phyloP scores from a whole-genome alignment of 208 protist species.

The Endotrypanum monterogeii region DNA sequence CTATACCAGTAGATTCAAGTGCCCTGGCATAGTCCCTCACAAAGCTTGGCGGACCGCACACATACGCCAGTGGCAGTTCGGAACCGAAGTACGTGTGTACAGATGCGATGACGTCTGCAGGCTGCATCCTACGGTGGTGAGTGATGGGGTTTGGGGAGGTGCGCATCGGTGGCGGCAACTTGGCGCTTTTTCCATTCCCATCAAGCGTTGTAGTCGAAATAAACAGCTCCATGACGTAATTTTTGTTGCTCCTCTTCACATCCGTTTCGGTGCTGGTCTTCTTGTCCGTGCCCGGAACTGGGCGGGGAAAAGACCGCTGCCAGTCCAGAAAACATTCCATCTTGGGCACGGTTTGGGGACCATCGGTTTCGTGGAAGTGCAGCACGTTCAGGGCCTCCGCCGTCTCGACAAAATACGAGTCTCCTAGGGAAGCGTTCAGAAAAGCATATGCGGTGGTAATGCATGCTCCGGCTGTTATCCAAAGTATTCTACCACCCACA shows the following conservation, averaged over 20 bases:
- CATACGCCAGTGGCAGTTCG: slow-evolving; percentile 54
- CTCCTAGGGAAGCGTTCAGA: slow-evolving; percentile 42
- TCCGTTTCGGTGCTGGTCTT: neutral
- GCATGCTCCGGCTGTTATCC: slow-evolving; percentile 78
- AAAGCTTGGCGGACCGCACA: slow-evolving; percentile 72
- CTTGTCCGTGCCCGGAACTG: neutral
- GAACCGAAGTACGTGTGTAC: slow-evolving; percentile 39
- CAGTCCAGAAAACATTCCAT: slow-evolving; percentile 47
- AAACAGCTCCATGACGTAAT: slow-evolving; percentile 33
- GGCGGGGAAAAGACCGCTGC: slow-evolving; percentile 26
- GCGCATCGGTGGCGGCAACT: neutral
- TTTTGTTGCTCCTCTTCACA: slow-evolving; percentile 4
- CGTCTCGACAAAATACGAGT: slow-evolving; percentile 30
- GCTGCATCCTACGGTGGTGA: slow-evolving; percentile 34
- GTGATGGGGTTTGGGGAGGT: slow-evolving; percentile 17
- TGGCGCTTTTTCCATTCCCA: neutral
- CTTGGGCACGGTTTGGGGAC: slow-evolving; percentile 47
- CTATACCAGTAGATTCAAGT: slow-evolving; percentile 53
- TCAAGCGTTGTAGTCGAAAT: slow-evolving; percentile 1
- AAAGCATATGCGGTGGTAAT: slow-evolving; percentile 69
- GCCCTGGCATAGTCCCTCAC: slow-evolving; percentile 38
- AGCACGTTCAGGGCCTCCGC: slow-evolving; percentile 52
- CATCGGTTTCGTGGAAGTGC: slow-evolving; percentile 81
- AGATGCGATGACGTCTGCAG: slow-evolving; percentile 40
- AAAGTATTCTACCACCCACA: slow-evolving; percentile 56